Percentiles rank a stretch among this genome's conserved stretches.
These are phyloP conservation scores for Suhomyces prunicola DNA, from an alignment of 805 yeast genomes.

Conservation along the genomic window DNA sequence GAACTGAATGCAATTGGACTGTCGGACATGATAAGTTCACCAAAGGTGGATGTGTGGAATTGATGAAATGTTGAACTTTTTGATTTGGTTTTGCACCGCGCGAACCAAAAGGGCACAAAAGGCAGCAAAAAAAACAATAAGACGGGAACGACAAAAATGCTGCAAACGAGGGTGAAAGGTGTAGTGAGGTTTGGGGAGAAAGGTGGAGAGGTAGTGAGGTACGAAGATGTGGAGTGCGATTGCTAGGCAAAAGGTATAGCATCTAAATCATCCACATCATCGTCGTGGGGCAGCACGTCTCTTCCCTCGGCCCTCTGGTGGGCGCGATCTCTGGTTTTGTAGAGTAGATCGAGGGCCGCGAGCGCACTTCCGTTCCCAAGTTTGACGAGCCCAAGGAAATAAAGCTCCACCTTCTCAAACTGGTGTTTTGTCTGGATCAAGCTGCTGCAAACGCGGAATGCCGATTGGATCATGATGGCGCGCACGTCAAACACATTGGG, in stretches of 20 bases:
- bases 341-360: slow-evolving; percentile 5
- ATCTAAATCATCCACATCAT: slow-evolving; percentile 1
- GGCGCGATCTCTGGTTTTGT: slow-evolving; percentile 2
- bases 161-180: no score
- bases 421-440: slow-evolving; percentile 19
- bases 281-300: background rate
- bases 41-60: background rate
- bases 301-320: background rate
- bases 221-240: no score
- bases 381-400: slow-evolving; percentile 20
- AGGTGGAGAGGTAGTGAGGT: no score
- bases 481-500: slow-evolving; percentile 20
- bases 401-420: slow-evolving; percentile 22
- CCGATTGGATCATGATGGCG: slow-evolving; percentile 23
- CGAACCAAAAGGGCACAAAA: background rate
- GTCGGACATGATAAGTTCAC: background rate
- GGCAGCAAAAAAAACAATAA: no score
- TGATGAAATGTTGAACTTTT: no score
- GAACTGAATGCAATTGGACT: background rate
- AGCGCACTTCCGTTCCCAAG: slow-evolving; percentile 22
- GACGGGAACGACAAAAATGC: no score
- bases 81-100: background rate
- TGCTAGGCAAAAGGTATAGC: slow-evolving; percentile 5
- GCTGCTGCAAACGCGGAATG: slow-evolving; percentile 15
- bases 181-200: no score